These are phyloP conservation scores for Suillus bovinus DNA, from an alignment of 768 basidiomycete genomes.

Conservation along the genomic window DNA sequence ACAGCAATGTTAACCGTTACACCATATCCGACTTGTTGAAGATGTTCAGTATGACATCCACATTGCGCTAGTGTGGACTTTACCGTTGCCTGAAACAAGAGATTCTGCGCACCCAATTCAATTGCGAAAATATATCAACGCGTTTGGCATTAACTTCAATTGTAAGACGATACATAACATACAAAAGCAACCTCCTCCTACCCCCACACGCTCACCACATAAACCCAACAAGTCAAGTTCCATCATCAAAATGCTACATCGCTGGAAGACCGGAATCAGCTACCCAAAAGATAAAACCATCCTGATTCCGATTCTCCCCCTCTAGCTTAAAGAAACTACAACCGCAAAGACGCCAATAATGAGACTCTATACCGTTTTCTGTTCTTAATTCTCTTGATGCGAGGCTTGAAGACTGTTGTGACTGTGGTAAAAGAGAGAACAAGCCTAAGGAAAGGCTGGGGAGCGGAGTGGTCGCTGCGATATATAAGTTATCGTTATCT, in stretches of 20 bases:
- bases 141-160: constrained; percentile 2
- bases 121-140: background rate
- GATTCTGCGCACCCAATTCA: too few relatives aligned
- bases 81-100: too few relatives aligned
- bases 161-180: constrained; percentile 5
- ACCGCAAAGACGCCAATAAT: background rate
- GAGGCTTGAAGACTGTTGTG: constrained; percentile 1
- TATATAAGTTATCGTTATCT: constrained; percentile 8
- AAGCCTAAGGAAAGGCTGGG: constrained; percentile 1
- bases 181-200: background rate
- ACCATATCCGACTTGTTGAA: constrained; percentile 17
- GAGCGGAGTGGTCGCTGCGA: background rate
- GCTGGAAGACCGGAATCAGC: constrained; percentile 5
- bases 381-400: background rate
- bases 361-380: constrained; percentile 5
- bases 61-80: background rate
- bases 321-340: background rate
- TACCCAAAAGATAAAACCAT: background rate
- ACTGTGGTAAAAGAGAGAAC: background rate
- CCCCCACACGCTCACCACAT: background rate
- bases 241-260: background rate
- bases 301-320: constrained; percentile 1
- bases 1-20: constrained; percentile 23
- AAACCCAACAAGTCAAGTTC: background rate
- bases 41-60: rapidly evolving